Base-by-base conservation (phyloP, 1,284 basidiomycete genomes). In the Fomitiporia mediterranea region DNA sequence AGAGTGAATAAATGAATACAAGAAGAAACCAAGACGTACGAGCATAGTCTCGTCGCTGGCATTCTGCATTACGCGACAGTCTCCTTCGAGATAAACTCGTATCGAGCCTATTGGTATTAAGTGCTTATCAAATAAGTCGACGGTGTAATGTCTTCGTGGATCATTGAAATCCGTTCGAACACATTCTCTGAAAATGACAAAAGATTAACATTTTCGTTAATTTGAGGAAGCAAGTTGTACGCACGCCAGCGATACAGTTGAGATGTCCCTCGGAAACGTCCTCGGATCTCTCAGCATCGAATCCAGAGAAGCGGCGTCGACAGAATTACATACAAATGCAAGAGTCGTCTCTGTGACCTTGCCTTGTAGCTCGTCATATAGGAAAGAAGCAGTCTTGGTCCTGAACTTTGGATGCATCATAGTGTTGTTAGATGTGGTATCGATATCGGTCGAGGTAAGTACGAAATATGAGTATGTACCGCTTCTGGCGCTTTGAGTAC, bases 11-110 rank as follows among this genome's bases (percentile, higher is more conserved):
- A n/a, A n/a, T 21, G 7, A 15, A 50, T 30, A 25, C 2, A 23
- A 0, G 23, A 3, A 50, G 7, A 37, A 15, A 50, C n/a, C n/a
- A n/a, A 42, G n/a, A 21, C 48, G 13, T 38, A 50, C 48, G 9
- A 50, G 34, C 48, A 50, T 50, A 35, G 32, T 25, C 48, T 50
- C 34, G 48, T 50, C 48, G 23, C 30, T 35, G 19, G 32, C 17
- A 37, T 50, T 34, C 6, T 25, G 32, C 23, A 50, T 15, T 21
- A 50, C 17, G 2, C 37, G 48, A 37, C 48, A 50, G n/a, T 50
- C 48, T 23, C 48, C 48, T 13, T 37, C 30, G 3, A 50, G 48
- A 35, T 50, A 50, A 17, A 50, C 32, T 1, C 48, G 48, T 37
- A 50, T 35, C 4, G 48, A 50, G 7, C 48, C 48, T 2, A 50